phyloP scores from a whole-genome alignment of 2,329 filamentous ascomycete genomes.

The Pseudogymnoascus sp. region DNA sequence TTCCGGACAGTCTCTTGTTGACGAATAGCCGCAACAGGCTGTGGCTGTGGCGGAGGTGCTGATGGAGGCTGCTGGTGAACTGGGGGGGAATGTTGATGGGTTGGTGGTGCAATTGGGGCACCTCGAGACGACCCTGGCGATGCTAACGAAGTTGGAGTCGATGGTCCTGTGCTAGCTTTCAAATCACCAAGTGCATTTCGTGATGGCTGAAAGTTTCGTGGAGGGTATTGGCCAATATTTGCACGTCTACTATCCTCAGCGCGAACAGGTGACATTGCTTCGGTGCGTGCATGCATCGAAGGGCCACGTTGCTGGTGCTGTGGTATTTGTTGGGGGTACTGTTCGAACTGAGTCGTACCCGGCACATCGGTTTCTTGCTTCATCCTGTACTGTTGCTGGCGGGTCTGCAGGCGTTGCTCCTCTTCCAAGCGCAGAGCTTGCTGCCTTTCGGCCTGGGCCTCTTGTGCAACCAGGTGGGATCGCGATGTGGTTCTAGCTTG shows the following conservation, averaged over 20 bases:
- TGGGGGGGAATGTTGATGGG: slow-evolving; percentile 16
- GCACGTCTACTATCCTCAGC: slow-evolving; percentile 22
- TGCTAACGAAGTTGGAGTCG: slow-evolving; percentile 23
- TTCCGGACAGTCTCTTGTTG: slow-evolving; percentile 47
- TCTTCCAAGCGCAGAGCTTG: slow-evolving; percentile 24
- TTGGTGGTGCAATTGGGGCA: slow-evolving; percentile 25
- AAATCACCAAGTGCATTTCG: slow-evolving; percentile 24
- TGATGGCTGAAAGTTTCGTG: slow-evolving; percentile 22
- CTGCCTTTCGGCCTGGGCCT: slow-evolving; percentile 28
- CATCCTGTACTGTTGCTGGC: slow-evolving; percentile 30
- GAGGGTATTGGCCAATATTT: slow-evolving; percentile 25
- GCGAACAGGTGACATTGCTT: slow-evolving; percentile 15
- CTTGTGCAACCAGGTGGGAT: slow-evolving; percentile 25
- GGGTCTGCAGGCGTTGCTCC: slow-evolving; percentile 12
- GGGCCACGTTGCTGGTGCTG: slow-evolving; percentile 21
- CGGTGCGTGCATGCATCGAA: slow-evolving; percentile 22
- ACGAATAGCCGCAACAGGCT: slow-evolving; percentile 35
- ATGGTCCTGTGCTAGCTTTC: slow-evolving; percentile 18
- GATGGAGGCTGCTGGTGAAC: slow-evolving; percentile 16
- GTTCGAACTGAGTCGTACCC: slow-evolving; percentile 33
- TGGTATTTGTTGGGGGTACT: slow-evolving; percentile 21
- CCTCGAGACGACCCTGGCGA: slow-evolving; percentile 24
- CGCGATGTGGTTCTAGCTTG: slow-evolving; percentile 23
- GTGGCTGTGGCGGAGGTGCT: slow-evolving; percentile 7
- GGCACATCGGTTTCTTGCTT: slow-evolving; percentile 29